Conservation (phyloP, 768 basidiomycete species). For the Lactarius akahatsu region DNA sequence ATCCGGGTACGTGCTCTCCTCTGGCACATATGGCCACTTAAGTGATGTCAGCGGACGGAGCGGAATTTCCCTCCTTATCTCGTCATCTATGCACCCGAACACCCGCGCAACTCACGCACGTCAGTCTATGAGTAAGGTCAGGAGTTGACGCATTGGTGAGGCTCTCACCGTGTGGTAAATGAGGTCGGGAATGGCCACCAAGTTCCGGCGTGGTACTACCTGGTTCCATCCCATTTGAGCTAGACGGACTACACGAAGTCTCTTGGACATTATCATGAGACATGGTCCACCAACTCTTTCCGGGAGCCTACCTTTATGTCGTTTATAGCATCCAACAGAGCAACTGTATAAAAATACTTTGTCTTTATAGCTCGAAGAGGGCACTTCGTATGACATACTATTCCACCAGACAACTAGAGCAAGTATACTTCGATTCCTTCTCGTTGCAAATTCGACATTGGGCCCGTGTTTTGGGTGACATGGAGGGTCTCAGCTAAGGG, state of each 20-base stretch:
- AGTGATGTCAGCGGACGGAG: slow-evolving; percentile 71
- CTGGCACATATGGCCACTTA: slow-evolving; percentile 85
- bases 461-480: slow-evolving; percentile 41
- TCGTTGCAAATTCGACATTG: slow-evolving; percentile 61
- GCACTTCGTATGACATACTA: slow-evolving; percentile 53
- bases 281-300: no score
- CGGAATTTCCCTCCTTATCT: slow-evolving; percentile 34
- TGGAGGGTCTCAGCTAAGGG: slow-evolving; percentile 26
- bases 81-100: slow-evolving; percentile 18
- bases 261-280: not conserved
- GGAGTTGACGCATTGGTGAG: not conserved
- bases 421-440: slow-evolving; percentile 66
- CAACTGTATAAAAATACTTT: slow-evolving; percentile 50
- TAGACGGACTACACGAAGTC: slow-evolving; percentile 5
- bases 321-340: slow-evolving; percentile 74
- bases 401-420: slow-evolving; percentile 58
- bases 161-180: not conserved
- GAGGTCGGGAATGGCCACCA: not conserved
- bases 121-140: not conserved
- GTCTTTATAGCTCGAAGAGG: slow-evolving; percentile 5
- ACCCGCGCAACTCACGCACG: not conserved
- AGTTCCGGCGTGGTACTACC: not conserved
- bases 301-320: slow-evolving; percentile 59
- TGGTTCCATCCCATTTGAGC: not conserved
- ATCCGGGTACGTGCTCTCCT: slow-evolving; percentile 75